A percentile compares a stretch with the other conserved stretches of the same genome.
Conservation (phyloP, 2,329 filamentous ascomycete species). For the Diaporthe humulicola region DNA sequence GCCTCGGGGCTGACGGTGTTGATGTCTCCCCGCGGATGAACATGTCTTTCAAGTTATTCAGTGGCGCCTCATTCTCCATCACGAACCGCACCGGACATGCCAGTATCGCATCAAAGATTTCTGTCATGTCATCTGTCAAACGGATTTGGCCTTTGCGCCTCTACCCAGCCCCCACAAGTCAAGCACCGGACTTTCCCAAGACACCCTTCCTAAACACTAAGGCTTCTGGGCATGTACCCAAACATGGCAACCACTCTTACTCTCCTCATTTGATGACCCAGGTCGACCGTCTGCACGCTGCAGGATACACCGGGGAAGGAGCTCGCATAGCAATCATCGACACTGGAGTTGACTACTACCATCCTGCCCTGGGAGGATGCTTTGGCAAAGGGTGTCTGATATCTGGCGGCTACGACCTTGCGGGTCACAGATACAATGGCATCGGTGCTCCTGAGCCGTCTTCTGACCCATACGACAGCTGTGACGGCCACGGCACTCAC, state of each 20-base stretch:
- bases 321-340: slow-evolving; percentile 59
- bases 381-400: slow-evolving; percentile 64
- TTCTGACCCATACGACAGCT: slow-evolving; percentile 54
- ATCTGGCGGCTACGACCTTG: slow-evolving; percentile 60
- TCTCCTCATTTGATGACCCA: slow-evolving; percentile 50
- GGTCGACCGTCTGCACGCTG: slow-evolving; percentile 56
- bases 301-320: slow-evolving; percentile 60
- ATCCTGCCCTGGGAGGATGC: slow-evolving; percentile 65
- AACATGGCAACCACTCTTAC: slow-evolving; percentile 35
- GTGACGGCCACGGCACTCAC: slow-evolving; percentile 59
- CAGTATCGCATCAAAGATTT: slow-evolving; percentile 42
- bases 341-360: slow-evolving; percentile 60
- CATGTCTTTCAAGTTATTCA: slow-evolving; percentile 43
- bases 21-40: slow-evolving; percentile 41
- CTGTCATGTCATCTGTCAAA: slow-evolving; percentile 45
- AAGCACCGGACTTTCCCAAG: background rate
- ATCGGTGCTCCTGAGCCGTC: slow-evolving; percentile 51
- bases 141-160: slow-evolving; percentile 48
- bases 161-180: slow-evolving; percentile 34
- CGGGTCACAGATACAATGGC: slow-evolving; percentile 52
- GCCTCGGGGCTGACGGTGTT: slow-evolving; percentile 38
- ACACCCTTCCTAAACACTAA: background rate
- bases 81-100: slow-evolving; percentile 29
- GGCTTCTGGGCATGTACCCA: background rate
- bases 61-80: slow-evolving; percentile 43